These are phyloP conservation scores for Aspergillus oerlinghausenensis DNA, from an alignment of 2,329 filamentous ascomycete species.

Conservation along the genomic window DNA sequence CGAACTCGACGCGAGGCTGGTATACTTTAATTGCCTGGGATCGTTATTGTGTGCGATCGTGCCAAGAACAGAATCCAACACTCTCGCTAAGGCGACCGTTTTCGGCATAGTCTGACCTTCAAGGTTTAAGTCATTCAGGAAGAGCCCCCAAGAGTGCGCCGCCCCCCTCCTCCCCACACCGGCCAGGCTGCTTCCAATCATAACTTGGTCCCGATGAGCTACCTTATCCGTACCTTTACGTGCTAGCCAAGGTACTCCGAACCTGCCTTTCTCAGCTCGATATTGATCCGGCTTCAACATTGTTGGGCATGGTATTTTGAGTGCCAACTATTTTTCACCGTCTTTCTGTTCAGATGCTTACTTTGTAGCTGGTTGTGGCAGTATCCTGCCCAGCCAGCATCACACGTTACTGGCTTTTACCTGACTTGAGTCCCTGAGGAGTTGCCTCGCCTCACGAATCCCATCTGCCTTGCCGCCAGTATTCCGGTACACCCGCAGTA, in stretches of 20 bases:
- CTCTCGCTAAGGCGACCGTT: constrained; percentile 37
- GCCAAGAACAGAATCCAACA: constrained; percentile 24
- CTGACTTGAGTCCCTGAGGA: neutral
- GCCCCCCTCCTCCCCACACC: neutral
- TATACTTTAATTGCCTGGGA: constrained; percentile 10
- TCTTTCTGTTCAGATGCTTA: constrained; percentile 6
- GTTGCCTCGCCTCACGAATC: neutral
- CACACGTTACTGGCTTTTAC: neutral
- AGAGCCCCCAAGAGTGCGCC: neutral
- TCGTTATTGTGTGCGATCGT: constrained; percentile 25
- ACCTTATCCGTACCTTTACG: neutral
- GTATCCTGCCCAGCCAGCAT: constrained; percentile 7
- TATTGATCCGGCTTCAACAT: neutral
- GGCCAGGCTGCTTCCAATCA: neutral
- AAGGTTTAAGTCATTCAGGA: neutral
- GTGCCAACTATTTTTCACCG: neutral
- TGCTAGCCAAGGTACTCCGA: neutral
- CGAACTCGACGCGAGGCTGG: constrained; percentile 18
- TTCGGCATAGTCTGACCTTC: constrained; percentile 26
- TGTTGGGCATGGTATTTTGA: neutral
- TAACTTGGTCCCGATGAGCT: neutral
- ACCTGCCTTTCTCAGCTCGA: neutral
- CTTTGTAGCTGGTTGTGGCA: constrained; percentile 6
- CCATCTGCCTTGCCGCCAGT: neutral
- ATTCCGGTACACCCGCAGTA: neutral